A percentile compares a stretch with the other conserved stretches of the same genome.
phyloP scores from a whole-genome alignment of 2,329 filamentous ascomycete genomes.

The Ascochyta koolunga region DNA sequence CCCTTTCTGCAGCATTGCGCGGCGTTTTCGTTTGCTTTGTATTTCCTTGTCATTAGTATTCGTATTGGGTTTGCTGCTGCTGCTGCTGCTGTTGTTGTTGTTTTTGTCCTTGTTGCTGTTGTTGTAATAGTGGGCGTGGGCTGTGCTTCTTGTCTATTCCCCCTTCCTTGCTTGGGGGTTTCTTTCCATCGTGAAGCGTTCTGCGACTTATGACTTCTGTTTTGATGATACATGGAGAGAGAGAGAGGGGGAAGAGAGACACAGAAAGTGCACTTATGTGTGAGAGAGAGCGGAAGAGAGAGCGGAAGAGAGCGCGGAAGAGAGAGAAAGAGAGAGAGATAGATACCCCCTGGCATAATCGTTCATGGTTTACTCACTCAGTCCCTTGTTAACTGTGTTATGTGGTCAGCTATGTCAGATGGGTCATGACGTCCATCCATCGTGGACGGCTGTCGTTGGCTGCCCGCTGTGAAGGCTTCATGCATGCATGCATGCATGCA shows the following conservation, averaged over 20 bases:
- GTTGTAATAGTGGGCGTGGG: not conserved
- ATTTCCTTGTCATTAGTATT: too few relatives aligned
- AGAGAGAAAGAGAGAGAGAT: conserved; percentile 4
- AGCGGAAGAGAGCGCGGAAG: not conserved
- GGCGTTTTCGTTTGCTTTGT: conserved; percentile 11
- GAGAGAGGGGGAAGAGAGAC: too few relatives aligned
- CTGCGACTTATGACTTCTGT: not conserved
- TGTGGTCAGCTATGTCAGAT: not conserved
- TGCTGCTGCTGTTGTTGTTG: too few relatives aligned
- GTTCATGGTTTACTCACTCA: too few relatives aligned
- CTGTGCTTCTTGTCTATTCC: not conserved
- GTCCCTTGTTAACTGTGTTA: too few relatives aligned
- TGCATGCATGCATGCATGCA: too few relatives aligned
- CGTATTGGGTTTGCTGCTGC: too few relatives aligned
- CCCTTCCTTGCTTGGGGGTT: not conserved
- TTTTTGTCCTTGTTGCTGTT: not conserved
- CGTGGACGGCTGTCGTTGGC: conserved; percentile 8
- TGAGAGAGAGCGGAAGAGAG: not conserved
- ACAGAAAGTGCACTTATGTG: too few relatives aligned
- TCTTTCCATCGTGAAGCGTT: not conserved
- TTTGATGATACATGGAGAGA: not conserved
- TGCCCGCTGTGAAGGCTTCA: not conserved
- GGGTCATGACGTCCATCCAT: not conserved
- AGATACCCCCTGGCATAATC: conserved; percentile 17
- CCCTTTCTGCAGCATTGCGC: conserved; percentile 11